phyloP scores from a whole-genome alignment of 2,329 filamentous ascomycete genomes.

The Elsinoe australis region DNA sequence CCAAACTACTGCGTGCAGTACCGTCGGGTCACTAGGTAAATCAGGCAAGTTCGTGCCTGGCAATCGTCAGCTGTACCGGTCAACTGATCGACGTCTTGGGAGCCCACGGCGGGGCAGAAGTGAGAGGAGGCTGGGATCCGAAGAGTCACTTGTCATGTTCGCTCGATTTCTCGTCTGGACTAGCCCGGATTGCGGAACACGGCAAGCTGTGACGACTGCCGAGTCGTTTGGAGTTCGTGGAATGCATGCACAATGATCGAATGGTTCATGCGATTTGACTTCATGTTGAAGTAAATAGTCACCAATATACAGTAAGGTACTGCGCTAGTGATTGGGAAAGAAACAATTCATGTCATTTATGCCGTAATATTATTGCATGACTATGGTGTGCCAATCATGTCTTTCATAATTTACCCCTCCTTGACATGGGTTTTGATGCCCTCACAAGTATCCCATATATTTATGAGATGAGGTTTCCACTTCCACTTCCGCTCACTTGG shows the following conservation, averaged over 20 bases:
- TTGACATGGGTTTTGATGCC: too few species aligned
- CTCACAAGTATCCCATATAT: too few species aligned
- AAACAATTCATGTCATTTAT: too few species aligned
- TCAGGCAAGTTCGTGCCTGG: slow-evolving; percentile 9
- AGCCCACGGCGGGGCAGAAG: slow-evolving; percentile 9
- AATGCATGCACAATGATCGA: not conserved
- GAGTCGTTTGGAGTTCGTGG: not conserved
- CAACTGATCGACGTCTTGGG: slow-evolving; percentile 4
- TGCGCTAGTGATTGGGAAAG: too few species aligned
- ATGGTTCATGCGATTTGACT: too few species aligned
- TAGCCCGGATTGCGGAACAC: not conserved
- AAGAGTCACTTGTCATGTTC: slow-evolving; percentile 1
- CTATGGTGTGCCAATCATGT: too few species aligned
- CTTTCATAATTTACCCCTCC: too few species aligned
- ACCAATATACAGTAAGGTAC: too few species aligned
- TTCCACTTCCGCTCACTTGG: too few species aligned
- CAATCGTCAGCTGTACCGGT: slow-evolving; percentile 15
- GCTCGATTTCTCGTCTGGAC: slow-evolving; percentile 8
- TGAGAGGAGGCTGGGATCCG: slow-evolving; percentile 7
- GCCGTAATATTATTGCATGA: too few species aligned
- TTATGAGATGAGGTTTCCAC: too few species aligned
- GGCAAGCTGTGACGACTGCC: slow-evolving; percentile 9
- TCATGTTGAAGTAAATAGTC: too few species aligned
- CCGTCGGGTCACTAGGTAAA: not conserved
- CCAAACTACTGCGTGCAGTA: slow-evolving; percentile 2